Percentiles rank a stretch among this genome's conserved stretches.
These are phyloP conservation scores for Cyanidioschyzon merolae DNA, from an alignment of 23 red algal species.

Conservation along the genomic window DNA sequence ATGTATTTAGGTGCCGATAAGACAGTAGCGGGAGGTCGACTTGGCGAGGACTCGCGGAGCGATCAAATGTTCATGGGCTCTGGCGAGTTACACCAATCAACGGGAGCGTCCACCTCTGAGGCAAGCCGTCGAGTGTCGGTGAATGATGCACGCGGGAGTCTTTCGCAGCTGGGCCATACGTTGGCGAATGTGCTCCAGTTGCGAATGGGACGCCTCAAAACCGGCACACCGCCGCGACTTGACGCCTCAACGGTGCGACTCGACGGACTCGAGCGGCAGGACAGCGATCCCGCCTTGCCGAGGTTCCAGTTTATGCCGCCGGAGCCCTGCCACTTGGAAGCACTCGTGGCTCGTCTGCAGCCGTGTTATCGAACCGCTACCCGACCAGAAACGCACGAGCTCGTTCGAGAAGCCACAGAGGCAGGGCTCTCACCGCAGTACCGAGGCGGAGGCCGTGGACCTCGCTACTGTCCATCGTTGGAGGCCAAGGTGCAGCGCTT, in stretches of 20 bases:
- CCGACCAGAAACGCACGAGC: constrained; percentile 26
- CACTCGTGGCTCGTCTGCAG: not conserved
- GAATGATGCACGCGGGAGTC: not conserved
- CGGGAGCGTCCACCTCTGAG: not conserved
- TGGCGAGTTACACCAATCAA: not conserved
- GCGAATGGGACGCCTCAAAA: constrained; percentile 39
- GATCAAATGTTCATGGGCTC: not conserved
- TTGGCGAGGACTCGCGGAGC: not conserved
- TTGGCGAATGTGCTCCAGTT: not conserved
- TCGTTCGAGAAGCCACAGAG: constrained; percentile 23
- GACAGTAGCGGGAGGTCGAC: not conserved
- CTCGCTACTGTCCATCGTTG: constrained; percentile 58
- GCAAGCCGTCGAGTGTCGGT: not conserved
- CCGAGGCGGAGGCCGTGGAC: constrained; percentile 16
- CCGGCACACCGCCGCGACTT: constrained; percentile 53
- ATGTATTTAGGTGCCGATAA: constrained; percentile 27
- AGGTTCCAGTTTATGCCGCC: constrained; percentile 37
- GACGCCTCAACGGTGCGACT: constrained; percentile 29
- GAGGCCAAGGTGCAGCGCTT: constrained; percentile 55
- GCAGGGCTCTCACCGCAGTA: constrained; percentile 1
- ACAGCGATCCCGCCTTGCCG: constrained; percentile 27
- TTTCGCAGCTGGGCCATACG: constrained; percentile 11
- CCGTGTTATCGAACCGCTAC: constrained; percentile 35
- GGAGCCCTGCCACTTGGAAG: not conserved
- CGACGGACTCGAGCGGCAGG: constrained; percentile 18